These are phyloP conservation scores for Metschnikowia henanensis DNA, from an alignment of 805 yeast genomes.

Conservation along the genomic window DNA sequence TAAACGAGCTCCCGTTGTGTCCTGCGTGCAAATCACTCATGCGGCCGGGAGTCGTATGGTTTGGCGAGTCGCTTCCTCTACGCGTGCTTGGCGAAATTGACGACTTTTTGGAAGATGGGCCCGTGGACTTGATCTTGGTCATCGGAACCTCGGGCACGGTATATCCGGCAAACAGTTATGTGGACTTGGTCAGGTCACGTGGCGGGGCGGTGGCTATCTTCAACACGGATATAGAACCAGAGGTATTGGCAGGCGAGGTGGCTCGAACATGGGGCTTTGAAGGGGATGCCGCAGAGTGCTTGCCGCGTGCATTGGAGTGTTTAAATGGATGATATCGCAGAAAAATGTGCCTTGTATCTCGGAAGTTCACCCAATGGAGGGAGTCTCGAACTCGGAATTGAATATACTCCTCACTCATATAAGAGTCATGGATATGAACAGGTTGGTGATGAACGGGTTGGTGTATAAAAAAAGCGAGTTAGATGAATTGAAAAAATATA, in stretches of 20 bases:
- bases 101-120: conserved; percentile 54
- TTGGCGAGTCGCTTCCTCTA: conserved; percentile 84
- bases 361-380: no score
- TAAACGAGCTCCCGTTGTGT: conserved; percentile 65
- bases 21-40: conserved; percentile 66
- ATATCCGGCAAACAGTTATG: conserved; percentile 93
- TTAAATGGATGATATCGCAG: background rate
- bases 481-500: no score
- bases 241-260: conserved; percentile 40
- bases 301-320: conserved; percentile 60
- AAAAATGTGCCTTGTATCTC: background rate
- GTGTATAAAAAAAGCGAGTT: no score
- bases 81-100: conserved; percentile 65
- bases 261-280: conserved; percentile 63
- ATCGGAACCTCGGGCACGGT: conserved; percentile 84
- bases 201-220: conserved; percentile 87
- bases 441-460: no score
- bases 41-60: conserved; percentile 94
- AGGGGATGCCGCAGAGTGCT: conserved; percentile 76
- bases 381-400: no score
- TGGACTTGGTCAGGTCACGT: conserved; percentile 66
- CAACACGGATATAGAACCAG: conserved; percentile 63
- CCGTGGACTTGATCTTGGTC: conserved; percentile 73
- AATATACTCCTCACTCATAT: no score
- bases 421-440: no score